Evolutionary conservation across 345 rosid species (phyloP).

Genomic region (Ailanthus altissimus): DNA sequence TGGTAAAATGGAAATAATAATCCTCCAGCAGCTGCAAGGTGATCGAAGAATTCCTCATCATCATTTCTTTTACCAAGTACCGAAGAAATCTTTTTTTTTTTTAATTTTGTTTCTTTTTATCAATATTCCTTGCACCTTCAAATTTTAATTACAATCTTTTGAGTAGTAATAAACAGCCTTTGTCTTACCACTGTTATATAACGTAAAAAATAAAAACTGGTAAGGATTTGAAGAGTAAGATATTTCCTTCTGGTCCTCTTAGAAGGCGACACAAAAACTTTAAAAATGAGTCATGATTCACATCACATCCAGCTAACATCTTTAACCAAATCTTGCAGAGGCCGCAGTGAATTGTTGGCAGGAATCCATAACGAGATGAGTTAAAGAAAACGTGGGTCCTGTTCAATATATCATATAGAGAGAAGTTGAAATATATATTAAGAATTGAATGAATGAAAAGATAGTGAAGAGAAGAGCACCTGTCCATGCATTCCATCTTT

Average conservation of each 20-base stretch:
- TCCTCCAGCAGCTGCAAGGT: too few species aligned
- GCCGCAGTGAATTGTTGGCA: neutral
- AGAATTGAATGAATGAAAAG: constrained; percentile 30
- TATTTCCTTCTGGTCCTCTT: neutral
- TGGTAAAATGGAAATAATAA: too few species aligned
- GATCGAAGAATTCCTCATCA: too few species aligned
- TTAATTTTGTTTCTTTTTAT: too few species aligned
- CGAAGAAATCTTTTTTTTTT: too few species aligned
- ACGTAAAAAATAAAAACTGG: too few species aligned
- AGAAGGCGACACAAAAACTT: neutral
- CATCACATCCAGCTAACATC: too few species aligned
- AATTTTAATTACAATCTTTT: too few species aligned
- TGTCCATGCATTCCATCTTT: constrained; percentile 57
- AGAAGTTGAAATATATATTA: neutral
- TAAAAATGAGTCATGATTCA: too few species aligned
- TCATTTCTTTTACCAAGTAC: too few species aligned
- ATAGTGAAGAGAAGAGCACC: constrained; percentile 52
- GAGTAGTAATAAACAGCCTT: neutral
- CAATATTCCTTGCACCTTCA: too few species aligned
- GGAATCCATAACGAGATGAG: neutral
- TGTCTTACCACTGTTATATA: too few species aligned
- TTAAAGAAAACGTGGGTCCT: neutral
- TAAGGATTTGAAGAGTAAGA: neutral
- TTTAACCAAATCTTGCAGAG: neutral
- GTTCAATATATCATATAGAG: constrained; percentile 5